Evolutionary conservation across 306 rosid species (phyloP).

Genomic region (Mucuna pruriens): DNA sequence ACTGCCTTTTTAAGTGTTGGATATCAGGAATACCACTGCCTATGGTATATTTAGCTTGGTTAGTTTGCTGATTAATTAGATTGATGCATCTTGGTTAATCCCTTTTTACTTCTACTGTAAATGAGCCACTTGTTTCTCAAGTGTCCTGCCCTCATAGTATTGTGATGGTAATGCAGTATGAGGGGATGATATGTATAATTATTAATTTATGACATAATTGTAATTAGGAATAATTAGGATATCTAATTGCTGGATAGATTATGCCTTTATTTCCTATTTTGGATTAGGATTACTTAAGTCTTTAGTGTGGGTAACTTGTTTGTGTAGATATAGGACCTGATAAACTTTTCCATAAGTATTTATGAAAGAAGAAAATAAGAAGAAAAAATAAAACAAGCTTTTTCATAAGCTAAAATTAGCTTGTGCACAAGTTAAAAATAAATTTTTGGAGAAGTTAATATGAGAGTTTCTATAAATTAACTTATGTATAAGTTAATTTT

Average conservation of each 20-base stretch:
- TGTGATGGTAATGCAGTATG: background rate
- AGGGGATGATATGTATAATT: background rate
- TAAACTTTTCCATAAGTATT: too few relatives aligned
- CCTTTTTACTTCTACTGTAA: background rate
- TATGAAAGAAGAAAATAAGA: too few relatives aligned
- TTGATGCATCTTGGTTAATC: background rate
- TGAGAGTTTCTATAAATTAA: too few relatives aligned
- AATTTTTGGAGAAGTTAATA: too few relatives aligned
- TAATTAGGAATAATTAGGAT: background rate
- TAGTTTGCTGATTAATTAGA: background rate
- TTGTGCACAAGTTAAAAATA: too few relatives aligned
- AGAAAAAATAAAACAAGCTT: too few relatives aligned
- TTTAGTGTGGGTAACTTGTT: slow-evolving; percentile 7
- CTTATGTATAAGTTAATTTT: too few relatives aligned
- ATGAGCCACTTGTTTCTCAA: background rate
- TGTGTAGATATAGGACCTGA: too few relatives aligned
- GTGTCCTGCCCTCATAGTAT: background rate
- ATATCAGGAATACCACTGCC: background rate
- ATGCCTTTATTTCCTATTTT: background rate
- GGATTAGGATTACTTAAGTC: background rate
- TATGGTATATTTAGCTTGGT: background rate
- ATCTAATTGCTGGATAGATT: background rate
- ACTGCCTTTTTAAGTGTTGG: background rate
- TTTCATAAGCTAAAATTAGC: too few relatives aligned
- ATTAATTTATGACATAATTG: background rate